Evolutionary conservation across 495 filamentous ascomycete species (phyloP).

Genomic region (Parathielavia hyrcaniae): DNA sequence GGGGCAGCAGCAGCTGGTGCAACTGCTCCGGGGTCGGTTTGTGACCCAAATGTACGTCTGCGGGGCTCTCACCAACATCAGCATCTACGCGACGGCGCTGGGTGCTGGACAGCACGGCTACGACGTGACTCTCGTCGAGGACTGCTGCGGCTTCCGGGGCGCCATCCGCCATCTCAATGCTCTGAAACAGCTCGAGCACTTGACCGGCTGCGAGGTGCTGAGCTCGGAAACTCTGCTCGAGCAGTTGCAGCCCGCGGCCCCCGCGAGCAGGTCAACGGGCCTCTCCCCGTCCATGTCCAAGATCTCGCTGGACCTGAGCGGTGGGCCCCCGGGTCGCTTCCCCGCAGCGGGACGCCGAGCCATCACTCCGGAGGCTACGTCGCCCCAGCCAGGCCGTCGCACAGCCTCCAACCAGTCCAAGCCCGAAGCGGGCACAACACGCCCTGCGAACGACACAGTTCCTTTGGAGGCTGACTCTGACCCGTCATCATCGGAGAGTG

Average conservation of each 20-base stretch:
- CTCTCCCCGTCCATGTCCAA: conserved; percentile 31
- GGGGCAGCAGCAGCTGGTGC: conserved; percentile 52
- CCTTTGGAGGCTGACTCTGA: conserved; percentile 18
- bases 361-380: conserved; percentile 9
- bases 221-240: conserved; percentile 54
- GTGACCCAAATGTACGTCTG: conserved; percentile 91
- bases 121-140: conserved; percentile 74
- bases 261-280: conserved; percentile 20
- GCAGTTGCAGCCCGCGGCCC: conserved; percentile 18
- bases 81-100: conserved; percentile 85
- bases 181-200: conserved; percentile 65
- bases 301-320: conserved; percentile 18
- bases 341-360: background rate
- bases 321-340: conserved; percentile 6
- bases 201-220: conserved; percentile 64
- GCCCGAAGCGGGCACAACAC: background rate
- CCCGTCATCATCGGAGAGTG: conserved; percentile 3
- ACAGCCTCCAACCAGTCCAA: background rate
- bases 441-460: conserved; percentile 11
- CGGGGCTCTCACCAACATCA: conserved; percentile 80
- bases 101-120: conserved; percentile 86
- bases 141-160: conserved; percentile 81
- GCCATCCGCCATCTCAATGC: conserved; percentile 67
- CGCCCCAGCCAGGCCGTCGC: conserved; percentile 10
- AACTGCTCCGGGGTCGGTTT: conserved; percentile 64